Base-by-base conservation (phyloP, 306 rosid species). In the Prunus persica region DNA sequence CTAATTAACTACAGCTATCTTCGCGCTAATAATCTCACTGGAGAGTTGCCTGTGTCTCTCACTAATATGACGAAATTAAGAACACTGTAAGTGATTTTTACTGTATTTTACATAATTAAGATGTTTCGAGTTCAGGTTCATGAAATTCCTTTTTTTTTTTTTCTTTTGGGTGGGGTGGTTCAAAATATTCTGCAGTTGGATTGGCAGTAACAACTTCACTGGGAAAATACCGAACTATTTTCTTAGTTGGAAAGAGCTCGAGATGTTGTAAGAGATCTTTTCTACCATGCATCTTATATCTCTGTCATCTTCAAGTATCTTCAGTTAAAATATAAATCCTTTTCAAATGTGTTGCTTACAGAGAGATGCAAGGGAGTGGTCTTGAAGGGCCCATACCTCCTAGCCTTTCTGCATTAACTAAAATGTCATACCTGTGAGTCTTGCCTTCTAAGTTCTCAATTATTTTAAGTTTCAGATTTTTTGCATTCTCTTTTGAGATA, bases 381-480 rank as follows among this genome's bases (percentile, higher is more conserved):
- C 47, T 78, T 38, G 71, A 74, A 50, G 86, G 86, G 22, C 82
- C 86, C 18, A 69, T 82, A 69, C 86, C 86, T 11, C 47, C 76
- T 19, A 74, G 43, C 32, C 51, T 82, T 69, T 78, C 80, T 69
- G 30, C 43, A 50, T 15, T 74, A n/a, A 62, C 19, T 63, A 46
- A 64, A 22, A 63, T 82, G 56, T 54, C 30, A 2, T 14, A 69
- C 15, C 65, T 82, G 86, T 82, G 69, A 82, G 83, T 78, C 24
- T 8, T 63, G 25, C 2, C 24, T 34, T 55, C 58, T 24, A 47
- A 47, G n/a, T 47, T 46, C 25, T 24, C 46, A 13, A 2, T 25
- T 18, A 30, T 72, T 52, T 27, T 13, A 6, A 27, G 38, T 54
- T 19, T 19, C 57, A 11, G 9, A 43, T 72, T 27, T 11, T 55